Percentiles rank a stretch among this genome's conserved stretches.
These are phyloP conservation scores for Candida boleticola DNA, from an alignment of 805 yeast genomes.

Conservation along the genomic window DNA sequence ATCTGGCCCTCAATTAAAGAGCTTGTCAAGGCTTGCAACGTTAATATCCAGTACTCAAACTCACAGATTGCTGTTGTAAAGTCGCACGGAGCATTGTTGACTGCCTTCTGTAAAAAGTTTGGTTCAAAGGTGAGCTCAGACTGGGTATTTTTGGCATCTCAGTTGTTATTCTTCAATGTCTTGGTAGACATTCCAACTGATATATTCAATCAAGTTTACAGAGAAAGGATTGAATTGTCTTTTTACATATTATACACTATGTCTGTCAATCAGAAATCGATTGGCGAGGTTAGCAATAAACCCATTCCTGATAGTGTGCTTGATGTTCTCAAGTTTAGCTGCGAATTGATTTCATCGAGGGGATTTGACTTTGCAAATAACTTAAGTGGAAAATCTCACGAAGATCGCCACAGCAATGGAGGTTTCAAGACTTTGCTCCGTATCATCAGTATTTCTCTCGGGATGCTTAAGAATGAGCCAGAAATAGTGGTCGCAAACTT, in stretches of 20 bases:
- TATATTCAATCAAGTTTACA: slow-evolving; percentile 48
- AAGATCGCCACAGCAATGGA: slow-evolving; percentile 22
- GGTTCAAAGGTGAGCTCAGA: slow-evolving; percentile 25
- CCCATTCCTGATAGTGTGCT: slow-evolving; percentile 30
- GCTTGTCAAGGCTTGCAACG: slow-evolving; percentile 55
- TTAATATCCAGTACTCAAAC: slow-evolving; percentile 59
- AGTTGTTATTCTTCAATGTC: slow-evolving; percentile 50
- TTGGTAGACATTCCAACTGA: slow-evolving; percentile 52
- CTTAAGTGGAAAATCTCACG: slow-evolving; percentile 21
- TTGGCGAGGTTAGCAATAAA: slow-evolving; percentile 14
- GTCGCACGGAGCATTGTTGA: slow-evolving; percentile 74
- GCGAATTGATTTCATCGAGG: slow-evolving; percentile 46
- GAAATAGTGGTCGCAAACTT: slow-evolving; percentile 45
- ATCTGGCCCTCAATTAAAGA: slow-evolving; percentile 42
- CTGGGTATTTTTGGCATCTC: slow-evolving; percentile 34
- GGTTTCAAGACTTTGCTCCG: slow-evolving; percentile 62
- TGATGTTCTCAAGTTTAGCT: slow-evolving; percentile 40
- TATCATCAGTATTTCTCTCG: slow-evolving; percentile 49
- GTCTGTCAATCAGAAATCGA: slow-evolving; percentile 25
- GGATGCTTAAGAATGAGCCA: slow-evolving; percentile 39
- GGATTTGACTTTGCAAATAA: slow-evolving; percentile 48
- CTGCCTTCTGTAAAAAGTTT: slow-evolving; percentile 57
- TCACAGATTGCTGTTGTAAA: slow-evolving; percentile 70
- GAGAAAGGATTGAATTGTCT: slow-evolving; percentile 65
- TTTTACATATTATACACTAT: slow-evolving; percentile 49